Percentiles rank a stretch among this genome's conserved stretches.
These are phyloP conservation scores for Rhizopus arrhizus DNA, from an alignment of 371 early-diverging fungal species.

Conservation along the genomic window DNA sequence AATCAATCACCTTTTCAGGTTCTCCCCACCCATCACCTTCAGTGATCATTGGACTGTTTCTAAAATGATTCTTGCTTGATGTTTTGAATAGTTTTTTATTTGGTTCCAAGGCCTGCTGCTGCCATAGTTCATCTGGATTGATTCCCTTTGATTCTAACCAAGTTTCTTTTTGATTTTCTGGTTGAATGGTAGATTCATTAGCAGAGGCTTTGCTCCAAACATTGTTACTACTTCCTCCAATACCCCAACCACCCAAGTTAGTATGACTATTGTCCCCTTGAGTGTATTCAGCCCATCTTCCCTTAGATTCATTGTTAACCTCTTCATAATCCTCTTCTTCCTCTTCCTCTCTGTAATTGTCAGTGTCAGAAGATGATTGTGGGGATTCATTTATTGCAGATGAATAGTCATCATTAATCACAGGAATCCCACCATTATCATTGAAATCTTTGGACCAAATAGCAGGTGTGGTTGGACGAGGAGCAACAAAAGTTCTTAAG, in stretches of 20 bases:
- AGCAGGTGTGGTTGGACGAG: slow-evolving; percentile 26
- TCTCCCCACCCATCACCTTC: slow-evolving; percentile 48
- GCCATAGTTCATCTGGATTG: not conserved
- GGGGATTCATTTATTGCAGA: not conserved
- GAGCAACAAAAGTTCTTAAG: not conserved
- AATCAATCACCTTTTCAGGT: slow-evolving; percentile 27
- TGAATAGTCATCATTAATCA: not conserved
- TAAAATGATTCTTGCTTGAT: not conserved
- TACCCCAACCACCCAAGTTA: not conserved
- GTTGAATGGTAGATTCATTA: not conserved
- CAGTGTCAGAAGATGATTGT: not conserved
- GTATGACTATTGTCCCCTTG: not conserved
- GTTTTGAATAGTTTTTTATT: not conserved
- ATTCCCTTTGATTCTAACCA: not conserved
- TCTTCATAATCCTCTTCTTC: not conserved
- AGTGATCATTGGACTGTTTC: slow-evolving; percentile 7
- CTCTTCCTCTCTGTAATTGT: not conserved
- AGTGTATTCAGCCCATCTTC: not conserved
- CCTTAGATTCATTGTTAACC: not conserved
- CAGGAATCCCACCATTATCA: not conserved
- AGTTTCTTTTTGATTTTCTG: not conserved
- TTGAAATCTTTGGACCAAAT: slow-evolving; percentile 18
- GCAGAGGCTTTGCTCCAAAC: not conserved
- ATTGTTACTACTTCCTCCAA: not conserved
- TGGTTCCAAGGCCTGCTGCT: not conserved